Evolutionary conservation across 257 asterid species (phyloP).

Genomic region (Solanum sejunctum): DNA sequence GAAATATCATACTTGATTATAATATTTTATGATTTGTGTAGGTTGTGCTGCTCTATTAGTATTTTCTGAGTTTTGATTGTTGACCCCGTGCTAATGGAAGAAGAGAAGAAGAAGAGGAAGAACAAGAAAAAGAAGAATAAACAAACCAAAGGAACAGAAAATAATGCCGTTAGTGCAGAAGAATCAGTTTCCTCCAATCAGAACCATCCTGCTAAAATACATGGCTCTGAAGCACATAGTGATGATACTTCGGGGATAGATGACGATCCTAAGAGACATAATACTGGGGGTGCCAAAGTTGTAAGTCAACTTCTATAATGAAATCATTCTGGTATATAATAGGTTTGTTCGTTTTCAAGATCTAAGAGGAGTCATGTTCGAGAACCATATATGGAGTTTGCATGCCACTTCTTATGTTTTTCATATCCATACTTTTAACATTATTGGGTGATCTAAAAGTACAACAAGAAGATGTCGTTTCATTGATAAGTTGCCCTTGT

Average conservation of each 20-base stretch:
- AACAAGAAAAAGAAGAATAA: slow-evolving; percentile 60
- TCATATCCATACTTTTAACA: not conserved
- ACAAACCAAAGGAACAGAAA: slow-evolving; percentile 32
- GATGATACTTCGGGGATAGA: slow-evolving; percentile 4
- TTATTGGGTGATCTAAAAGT: not conserved
- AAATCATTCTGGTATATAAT: not conserved
- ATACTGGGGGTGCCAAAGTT: slow-evolving; percentile 19
- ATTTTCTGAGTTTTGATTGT: not conserved
- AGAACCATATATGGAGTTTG: not conserved
- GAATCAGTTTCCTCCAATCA: slow-evolving; percentile 24
- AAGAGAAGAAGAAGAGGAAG: slow-evolving; percentile 48
- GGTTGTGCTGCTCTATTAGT: not conserved
- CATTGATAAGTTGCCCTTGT: not conserved
- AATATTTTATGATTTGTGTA: not conserved
- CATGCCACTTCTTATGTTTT: not conserved
- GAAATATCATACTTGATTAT: not conserved
- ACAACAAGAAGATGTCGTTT: not conserved
- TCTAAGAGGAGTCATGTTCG: not conserved
- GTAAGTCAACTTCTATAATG: slow-evolving; percentile 16
- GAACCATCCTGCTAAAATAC: slow-evolving; percentile 7
- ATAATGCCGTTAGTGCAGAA: slow-evolving; percentile 16
- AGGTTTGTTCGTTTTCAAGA: not conserved
- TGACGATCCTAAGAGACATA: slow-evolving; percentile 16
- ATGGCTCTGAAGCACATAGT: not conserved
- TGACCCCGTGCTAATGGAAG: slow-evolving; percentile 25